Evolutionary conservation across 495 filamentous ascomycete species (phyloP), one percentile per base, ranked within the genome.

Genomic region (Hyaloscypha finlandica): DNA sequence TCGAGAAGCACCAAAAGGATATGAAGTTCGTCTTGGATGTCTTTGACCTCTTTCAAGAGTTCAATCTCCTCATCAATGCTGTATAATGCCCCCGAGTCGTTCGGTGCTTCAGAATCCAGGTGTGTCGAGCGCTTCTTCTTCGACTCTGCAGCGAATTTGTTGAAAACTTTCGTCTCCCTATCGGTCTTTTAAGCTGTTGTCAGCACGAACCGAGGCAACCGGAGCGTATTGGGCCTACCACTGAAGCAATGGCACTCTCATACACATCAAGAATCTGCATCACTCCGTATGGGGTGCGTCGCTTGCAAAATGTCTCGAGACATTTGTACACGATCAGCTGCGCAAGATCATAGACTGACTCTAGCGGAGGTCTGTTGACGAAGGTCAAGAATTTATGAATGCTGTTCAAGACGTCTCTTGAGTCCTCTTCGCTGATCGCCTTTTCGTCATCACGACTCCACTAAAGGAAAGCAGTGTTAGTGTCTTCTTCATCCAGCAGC

Each of bases 11-110:
- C 61, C 9, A 39, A 53, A 12, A 68, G 35, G 32, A 68, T 68
- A 37, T 68, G 56, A 8, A 68, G 66, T 25, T 68, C 66, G 32
- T 68, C 66, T 45, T 59, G 59, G 3, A 64, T 68, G 30, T 68
- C 66, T 59, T 68, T 68, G 35, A 68, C 25, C 35, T 68, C 66
- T 51, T 68, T 68, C 6, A 68, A 32, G 11, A 52, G 59, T 56
- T 56, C 31, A 45, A 68, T 68, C 54, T 63, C 63, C 35, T 57
- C 56, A 14, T 45, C 51, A 29, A 64, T 64, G 51, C 56, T 64
- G 25, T 56, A 64, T 16, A 64, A 22, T 42, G 39, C 32, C 29
- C 33, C 9, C 9, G 20, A 5, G 6, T 30, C 11, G 25, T 31
- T 33, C 6, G 22, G 25, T 14, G 25, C 8, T n/a, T 63, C 45